phyloP scores from a whole-genome alignment of 2,329 filamentous ascomycete species.

The Cercospora sojina region DNA sequence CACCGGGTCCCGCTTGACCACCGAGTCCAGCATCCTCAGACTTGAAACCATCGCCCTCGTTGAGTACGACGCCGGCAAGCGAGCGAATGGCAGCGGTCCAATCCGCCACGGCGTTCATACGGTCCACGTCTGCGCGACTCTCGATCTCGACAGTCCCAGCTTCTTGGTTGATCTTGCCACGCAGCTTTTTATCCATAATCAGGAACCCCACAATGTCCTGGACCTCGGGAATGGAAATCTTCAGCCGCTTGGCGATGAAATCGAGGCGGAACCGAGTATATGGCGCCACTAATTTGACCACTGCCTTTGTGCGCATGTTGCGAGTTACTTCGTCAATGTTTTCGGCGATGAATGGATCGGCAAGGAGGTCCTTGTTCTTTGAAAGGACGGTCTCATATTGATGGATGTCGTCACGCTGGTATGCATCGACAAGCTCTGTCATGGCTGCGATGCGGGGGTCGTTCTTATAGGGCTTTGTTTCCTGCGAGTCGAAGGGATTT shows the following conservation, averaged over 20 bases:
- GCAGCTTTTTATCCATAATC: slow-evolving; percentile 84
- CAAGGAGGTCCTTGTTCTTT: slow-evolving; percentile 82
- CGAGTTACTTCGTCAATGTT: slow-evolving; percentile 99
- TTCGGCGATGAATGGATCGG: slow-evolving; percentile 94
- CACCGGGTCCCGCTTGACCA: slow-evolving; percentile 2
- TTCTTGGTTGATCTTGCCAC: slow-evolving; percentile 86
- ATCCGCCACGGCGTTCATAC: slow-evolving; percentile 68
- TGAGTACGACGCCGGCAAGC: slow-evolving; percentile 71
- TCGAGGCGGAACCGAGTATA: slow-evolving; percentile 87
- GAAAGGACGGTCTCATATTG: slow-evolving; percentile 84
- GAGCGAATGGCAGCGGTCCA: slow-evolving; percentile 69
- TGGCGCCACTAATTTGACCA: slow-evolving; percentile 87
- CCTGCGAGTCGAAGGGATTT: slow-evolving; percentile 97
- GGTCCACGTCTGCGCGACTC: slow-evolving; percentile 69
- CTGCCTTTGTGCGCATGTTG: slow-evolving; percentile 95
- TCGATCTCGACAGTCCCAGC: slow-evolving; percentile 79
- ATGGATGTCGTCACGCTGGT: slow-evolving; percentile 92
- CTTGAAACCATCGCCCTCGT: slow-evolving; percentile 72
- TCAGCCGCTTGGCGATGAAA: slow-evolving; percentile 85
- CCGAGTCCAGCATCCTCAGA: slow-evolving; percentile 41
- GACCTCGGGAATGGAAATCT: slow-evolving; percentile 80
- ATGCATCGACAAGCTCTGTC: slow-evolving; percentile 95
- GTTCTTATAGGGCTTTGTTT: slow-evolving; percentile 96
- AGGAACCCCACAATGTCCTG: slow-evolving; percentile 94
- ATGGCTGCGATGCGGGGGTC: slow-evolving; percentile 94